These are phyloP conservation scores for Neurospora sp. DNA, from an alignment of 2,329 filamentous ascomycete genomes.

Conservation along the genomic window DNA sequence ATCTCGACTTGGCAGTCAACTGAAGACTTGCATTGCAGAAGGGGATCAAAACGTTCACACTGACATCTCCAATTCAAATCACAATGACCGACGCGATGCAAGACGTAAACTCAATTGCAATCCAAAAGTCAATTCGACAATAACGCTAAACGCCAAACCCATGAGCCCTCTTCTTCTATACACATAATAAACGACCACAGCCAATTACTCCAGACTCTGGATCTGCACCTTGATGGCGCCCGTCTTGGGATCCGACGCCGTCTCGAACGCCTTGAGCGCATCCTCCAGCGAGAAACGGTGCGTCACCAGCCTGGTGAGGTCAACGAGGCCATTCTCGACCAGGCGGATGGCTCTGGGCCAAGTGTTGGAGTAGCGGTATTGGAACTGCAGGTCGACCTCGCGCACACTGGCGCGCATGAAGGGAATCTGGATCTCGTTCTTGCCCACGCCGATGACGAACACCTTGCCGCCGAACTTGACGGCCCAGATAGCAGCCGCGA, in stretches of 20 bases:
- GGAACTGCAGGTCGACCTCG: conserved; percentile 91
- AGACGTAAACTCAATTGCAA: background rate
- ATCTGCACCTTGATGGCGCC: conserved; percentile 98
- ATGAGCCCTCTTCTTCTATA: background rate
- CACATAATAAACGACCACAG: background rate
- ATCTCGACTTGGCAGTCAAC: background rate
- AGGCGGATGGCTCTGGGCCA: conserved; percentile 91
- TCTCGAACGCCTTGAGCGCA: conserved; percentile 81
- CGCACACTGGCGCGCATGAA: conserved; percentile 89
- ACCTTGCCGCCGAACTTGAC: conserved; percentile 94
- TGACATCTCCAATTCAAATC: background rate
- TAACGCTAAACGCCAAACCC: background rate
- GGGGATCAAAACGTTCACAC: background rate
- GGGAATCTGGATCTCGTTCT: conserved; percentile 89
- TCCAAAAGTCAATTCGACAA: background rate
- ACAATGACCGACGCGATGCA: background rate
- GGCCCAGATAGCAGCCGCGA: conserved; percentile 77
- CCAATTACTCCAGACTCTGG: conserved; percentile 51
- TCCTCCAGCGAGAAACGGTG: conserved; percentile 82
- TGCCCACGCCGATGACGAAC: conserved; percentile 91
- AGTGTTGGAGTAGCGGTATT: conserved; percentile 93
- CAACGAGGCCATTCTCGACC: conserved; percentile 73
- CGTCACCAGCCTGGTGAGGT: conserved; percentile 74
- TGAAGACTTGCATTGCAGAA: background rate
- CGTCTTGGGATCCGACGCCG: conserved; percentile 76